phyloP scores from a whole-genome alignment of 2,329 filamentous ascomycete species.

The Chrysoporthe cubensis region DNA sequence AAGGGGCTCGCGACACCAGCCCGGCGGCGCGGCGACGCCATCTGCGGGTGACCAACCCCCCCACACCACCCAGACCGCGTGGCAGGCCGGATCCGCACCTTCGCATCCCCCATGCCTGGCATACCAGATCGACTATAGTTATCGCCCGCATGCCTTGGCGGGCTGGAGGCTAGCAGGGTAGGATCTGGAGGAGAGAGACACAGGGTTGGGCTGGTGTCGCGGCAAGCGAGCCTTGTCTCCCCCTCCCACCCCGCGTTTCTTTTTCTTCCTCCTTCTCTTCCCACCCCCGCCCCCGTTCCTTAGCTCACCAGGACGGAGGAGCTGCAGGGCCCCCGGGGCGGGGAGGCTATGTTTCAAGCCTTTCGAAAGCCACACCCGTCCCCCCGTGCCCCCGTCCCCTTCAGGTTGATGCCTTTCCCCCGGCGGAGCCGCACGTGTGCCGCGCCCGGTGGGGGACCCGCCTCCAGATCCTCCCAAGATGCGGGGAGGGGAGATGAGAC shows the following conservation, averaged over 20 bases:
- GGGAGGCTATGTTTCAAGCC: background rate
- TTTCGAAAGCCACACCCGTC: background rate
- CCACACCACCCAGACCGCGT: background rate
- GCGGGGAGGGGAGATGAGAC: background rate
- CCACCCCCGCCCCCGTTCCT: background rate
- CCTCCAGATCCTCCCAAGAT: background rate
- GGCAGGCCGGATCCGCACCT: slow-evolving; percentile 16
- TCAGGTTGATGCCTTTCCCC: slow-evolving; percentile 12
- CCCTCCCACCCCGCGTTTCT: background rate
- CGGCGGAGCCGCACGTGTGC: slow-evolving; percentile 24
- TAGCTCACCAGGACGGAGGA: background rate
- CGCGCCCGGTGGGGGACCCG: background rate
- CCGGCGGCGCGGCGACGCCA: too few species aligned
- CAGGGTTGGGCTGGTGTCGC: background rate
- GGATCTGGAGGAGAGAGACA: slow-evolving; percentile 12
- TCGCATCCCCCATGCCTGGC: slow-evolving; percentile 12
- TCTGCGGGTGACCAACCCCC: too few species aligned
- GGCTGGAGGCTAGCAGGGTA: slow-evolving; percentile 6
- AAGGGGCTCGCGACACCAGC: too few species aligned
- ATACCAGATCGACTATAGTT: too few species aligned
- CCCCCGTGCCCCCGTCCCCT: background rate
- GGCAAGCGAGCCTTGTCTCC: background rate
- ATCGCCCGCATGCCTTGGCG: background rate
- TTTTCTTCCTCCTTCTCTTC: background rate
- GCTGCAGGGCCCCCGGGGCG: background rate